These are phyloP conservation scores for Tulasnella calospora DNA, from an alignment of 768 basidiomycete species.

Conservation along the genomic window DNA sequence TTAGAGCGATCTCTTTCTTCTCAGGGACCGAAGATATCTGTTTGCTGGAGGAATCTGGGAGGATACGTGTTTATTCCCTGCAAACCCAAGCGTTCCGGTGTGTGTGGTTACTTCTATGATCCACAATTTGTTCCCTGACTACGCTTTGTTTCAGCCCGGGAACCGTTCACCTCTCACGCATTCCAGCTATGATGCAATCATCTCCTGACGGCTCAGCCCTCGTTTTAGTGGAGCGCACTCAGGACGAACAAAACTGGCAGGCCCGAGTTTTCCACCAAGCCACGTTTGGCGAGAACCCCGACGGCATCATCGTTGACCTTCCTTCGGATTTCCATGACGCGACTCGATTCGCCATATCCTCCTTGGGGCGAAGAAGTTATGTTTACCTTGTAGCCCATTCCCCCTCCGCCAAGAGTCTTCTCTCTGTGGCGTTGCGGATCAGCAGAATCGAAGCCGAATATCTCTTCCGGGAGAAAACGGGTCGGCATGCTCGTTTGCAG, in stretches of 20 bases:
- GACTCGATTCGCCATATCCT: conserved; percentile 39
- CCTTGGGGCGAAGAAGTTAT: conserved; percentile 42
- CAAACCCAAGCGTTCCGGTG: conserved; percentile 53
- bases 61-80: conserved; percentile 52
- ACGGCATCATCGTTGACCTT: conserved; percentile 40
- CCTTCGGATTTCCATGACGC: conserved; percentile 26
- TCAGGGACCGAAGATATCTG: conserved; percentile 50
- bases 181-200: conserved; percentile 42
- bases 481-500: neutral
- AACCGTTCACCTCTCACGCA: conserved; percentile 39
- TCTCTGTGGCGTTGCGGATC: conserved; percentile 49
- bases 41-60: conserved; percentile 44
- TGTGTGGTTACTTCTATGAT: conserved; percentile 24
- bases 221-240: conserved; percentile 34
- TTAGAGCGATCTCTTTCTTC: conserved; percentile 45
- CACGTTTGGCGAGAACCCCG: conserved; percentile 47
- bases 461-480: conserved; percentile 46
- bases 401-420: conserved; percentile 33
- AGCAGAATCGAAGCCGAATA: conserved; percentile 54
- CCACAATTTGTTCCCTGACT: no score
- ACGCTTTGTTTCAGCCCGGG: conserved; percentile 40
- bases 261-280: conserved; percentile 51
- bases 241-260: neutral
- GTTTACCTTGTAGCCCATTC: conserved; percentile 47
- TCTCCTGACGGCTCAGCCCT: conserved; percentile 58